These are phyloP conservation scores for Waitea zeae DNA, from an alignment of 1,284 basidiomycete genomes.

Conservation along the genomic window DNA sequence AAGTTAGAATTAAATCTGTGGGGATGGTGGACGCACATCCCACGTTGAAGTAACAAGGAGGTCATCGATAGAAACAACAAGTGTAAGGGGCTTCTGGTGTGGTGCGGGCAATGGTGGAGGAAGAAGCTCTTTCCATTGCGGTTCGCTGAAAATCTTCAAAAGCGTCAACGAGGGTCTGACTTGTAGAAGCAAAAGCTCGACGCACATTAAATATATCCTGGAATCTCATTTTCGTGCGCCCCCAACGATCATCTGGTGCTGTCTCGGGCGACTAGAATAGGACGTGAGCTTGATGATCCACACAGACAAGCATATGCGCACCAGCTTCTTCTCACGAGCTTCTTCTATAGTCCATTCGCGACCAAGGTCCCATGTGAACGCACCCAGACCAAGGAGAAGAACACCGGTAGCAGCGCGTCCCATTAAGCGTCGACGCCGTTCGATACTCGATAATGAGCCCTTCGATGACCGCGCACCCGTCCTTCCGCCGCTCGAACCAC, in stretches of 20 bases:
- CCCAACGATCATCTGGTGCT: slow-evolving; percentile 40
- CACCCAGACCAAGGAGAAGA: slow-evolving; percentile 32
- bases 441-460: slow-evolving; percentile 54
- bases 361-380: slow-evolving; percentile 16
- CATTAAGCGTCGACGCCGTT: slow-evolving; percentile 41
- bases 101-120: slow-evolving; percentile 78
- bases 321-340: slow-evolving; percentile 20
- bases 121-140: slow-evolving; percentile 81
- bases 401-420: slow-evolving; percentile 27
- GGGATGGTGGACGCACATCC: slow-evolving; percentile 57
- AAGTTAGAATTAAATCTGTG: slow-evolving; percentile 1
- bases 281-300: slow-evolving; percentile 7
- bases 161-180: slow-evolving; percentile 3
- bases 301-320: slow-evolving; percentile 13
- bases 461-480: slow-evolving; percentile 63
- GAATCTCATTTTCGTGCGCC: slow-evolving; percentile 40
- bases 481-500: no score
- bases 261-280: slow-evolving; percentile 29
- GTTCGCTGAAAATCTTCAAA: slow-evolving; percentile 78
- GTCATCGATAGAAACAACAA: slow-evolving; percentile 86
- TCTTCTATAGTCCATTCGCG: slow-evolving; percentile 18
- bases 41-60: slow-evolving; percentile 83
- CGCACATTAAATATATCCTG: slow-evolving; percentile 46
- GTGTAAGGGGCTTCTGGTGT: slow-evolving; percentile 82
- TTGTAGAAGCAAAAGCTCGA: slow-evolving; percentile 5